Base-by-base conservation (phyloP, 2,329 filamentous ascomycete species). In the Pyrenophora tritici-repentis region DNA sequence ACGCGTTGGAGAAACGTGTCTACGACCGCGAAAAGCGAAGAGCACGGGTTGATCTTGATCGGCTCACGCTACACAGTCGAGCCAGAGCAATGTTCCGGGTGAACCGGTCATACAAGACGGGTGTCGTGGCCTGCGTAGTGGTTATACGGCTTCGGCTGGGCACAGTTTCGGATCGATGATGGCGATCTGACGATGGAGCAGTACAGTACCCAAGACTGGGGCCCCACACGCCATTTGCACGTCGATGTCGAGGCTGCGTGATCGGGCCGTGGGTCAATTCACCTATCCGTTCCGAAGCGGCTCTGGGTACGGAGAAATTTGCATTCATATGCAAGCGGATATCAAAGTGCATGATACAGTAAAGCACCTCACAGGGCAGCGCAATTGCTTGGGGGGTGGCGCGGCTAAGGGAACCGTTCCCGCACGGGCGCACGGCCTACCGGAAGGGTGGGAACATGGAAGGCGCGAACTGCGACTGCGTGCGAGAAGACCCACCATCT, bases 341-440 rank as follows among this genome's bases (percentile, higher is more conserved):
- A 20, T 20, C 18, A 20, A 20, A 20, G 18, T 20, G 18, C 18
- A 20, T 20, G 18, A 20, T 20, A n/a, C n/a, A n/a, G n/a, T 20
- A 20, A 20, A 20, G 18, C 18, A 20, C 18, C 18, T 20, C 18
- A 20, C 18, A 20, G 18, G 20, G 13, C 29, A 31, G 40, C 22
- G 6, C 22, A 9, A 9, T 24, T 24, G 41, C 35, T 31, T 49
- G 29, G 42, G 5, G 18, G 18, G 3, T 20, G 18, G 33, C 34
- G 44, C 38, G 45, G 48, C 37, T 46, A 42, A 47, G 37, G 43
- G 47, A 31, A 42, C 50, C 50, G 50, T 43, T 53, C 50, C 55
- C 46, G 57, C 42, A 44, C 20, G 29, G 29, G 47, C 45, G 55
- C 58, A 53, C 55, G 55, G 50, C 45, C 45, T 48, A 29, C 47